Base-by-base conservation (phyloP, 176 grass and related monocot species). In the Leersia perrieri region DNA sequence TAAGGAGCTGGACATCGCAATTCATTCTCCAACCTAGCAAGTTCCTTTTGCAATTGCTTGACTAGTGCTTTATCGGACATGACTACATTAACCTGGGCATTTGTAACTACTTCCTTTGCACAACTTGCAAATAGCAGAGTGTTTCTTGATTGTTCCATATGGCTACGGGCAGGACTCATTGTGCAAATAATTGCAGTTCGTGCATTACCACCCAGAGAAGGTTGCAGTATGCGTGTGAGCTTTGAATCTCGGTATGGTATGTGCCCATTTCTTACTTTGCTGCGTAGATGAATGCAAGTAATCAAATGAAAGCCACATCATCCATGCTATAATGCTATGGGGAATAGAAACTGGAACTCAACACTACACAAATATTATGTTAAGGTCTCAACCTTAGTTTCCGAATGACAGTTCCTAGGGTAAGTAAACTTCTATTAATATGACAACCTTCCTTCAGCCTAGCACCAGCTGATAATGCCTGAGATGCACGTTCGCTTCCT, bases 381-480 rank as follows among this genome's bases (percentile, higher is more conserved):
- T 65, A 82, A 30, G 45, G 25, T 45, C 76, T 62, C 16, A 87
- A 97, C 94, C 91, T 97, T 89, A 97, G 76, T 65, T 97, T 97
- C 26, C 94, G 87, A 68, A 97, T 94, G 73, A 97, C 91, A 75
- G 82, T 94, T 87, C 91, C 89, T 15, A 97, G 79, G 42, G 94
- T 94, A 60, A 97, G 89, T 70, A 97, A 83, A 87, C 91, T 97
- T 83, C 87, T 89, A 84, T 97, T 97, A 71, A 97, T 97, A 51
- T 97, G 94, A 33, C 94, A 97, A 62, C 94, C 94, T 92, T 97
- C 94, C 83, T 97, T 97, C 71, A 97, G 76, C 66, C 94, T 93
- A 72, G 91, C 78, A 79, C 91, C 94, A 81, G 84, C 82, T 63
- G 91, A 97, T 33, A 88, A 83, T 85, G 94, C 84, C 67, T 97